phyloP scores from a whole-genome alignment of 1,284 basidiomycete genomes.

The Heliocybe sulcata region DNA sequence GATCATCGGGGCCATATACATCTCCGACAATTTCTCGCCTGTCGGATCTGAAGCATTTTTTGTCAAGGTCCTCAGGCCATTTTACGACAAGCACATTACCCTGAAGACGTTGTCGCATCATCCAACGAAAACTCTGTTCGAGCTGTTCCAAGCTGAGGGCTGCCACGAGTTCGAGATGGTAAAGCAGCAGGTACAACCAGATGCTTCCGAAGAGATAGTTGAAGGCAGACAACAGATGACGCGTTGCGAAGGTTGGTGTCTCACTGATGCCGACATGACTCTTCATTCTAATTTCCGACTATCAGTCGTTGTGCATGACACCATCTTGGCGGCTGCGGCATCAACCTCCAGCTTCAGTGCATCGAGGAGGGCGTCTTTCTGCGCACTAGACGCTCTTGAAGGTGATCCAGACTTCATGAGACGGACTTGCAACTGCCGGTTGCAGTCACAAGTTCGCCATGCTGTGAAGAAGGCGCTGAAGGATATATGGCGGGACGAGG shows the following conservation, averaged over 20 bases:
- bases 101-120: constrained; percentile 65
- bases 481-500: constrained; percentile 27
- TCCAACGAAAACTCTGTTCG: constrained; percentile 67
- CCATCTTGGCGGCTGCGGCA: constrained; percentile 50
- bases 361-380: constrained; percentile 47
- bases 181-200: constrained; percentile 20
- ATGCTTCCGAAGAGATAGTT: neutral
- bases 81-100: constrained; percentile 66
- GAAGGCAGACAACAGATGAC: constrained; percentile 19
- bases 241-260: constrained; percentile 39
- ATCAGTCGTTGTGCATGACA: constrained; percentile 59
- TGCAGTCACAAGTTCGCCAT: constrained; percentile 14
- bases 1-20: constrained; percentile 65
- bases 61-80: constrained; percentile 58
- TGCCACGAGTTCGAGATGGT: constrained; percentile 56
- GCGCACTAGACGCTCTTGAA: constrained; percentile 59
- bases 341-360: constrained; percentile 43
- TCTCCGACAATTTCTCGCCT: constrained; percentile 63
- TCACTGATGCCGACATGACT: constrained; percentile 3
- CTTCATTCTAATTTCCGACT: constrained; percentile 9
- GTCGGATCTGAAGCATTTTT: constrained; percentile 57
- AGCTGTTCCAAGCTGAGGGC: constrained; percentile 59
- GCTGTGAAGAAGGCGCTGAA: constrained; percentile 31
- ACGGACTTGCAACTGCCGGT: constrained; percentile 58
- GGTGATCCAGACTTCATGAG: constrained; percentile 53